A percentile compares a stretch with the other conserved stretches of the same genome.
Evolutionary conservation across 768 basidiomycete genomes (phyloP).

Genomic region (Naganishia randhawae): DNA sequence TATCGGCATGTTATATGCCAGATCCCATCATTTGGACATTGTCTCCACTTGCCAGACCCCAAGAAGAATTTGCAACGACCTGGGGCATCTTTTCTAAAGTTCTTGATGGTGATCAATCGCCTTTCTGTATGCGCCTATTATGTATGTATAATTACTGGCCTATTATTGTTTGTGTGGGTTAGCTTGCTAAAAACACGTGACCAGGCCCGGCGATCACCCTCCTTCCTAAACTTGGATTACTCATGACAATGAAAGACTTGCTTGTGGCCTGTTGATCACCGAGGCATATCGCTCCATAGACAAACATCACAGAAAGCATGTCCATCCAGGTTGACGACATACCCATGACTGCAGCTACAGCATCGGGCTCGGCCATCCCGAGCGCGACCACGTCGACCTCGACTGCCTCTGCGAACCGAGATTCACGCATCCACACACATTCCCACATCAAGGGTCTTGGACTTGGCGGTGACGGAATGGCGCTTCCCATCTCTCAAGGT

Average conservation of each 20-base stretch:
- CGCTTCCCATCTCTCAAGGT: slow-evolving; percentile 68
- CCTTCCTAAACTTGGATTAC: neutral
- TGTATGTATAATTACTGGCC: no score
- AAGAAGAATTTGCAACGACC: no score
- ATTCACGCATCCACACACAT: slow-evolving; percentile 58
- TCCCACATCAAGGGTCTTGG: slow-evolving; percentile 97
- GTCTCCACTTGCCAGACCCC: no score
- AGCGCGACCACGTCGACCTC: slow-evolving; percentile 24
- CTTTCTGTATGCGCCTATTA: no score
- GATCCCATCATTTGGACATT: no score
- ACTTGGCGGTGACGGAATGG: slow-evolving; percentile 75
- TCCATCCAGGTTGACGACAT: slow-evolving; percentile 6
- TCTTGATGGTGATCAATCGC: no score
- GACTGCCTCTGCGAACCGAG: slow-evolving; percentile 40
- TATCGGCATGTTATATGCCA: no score
- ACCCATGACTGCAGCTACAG: neutral
- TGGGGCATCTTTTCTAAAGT: no score
- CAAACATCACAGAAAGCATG: neutral
- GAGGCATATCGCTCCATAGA: neutral
- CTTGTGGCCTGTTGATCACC: neutral
- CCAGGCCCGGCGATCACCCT: neutral
- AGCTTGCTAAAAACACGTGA: neutral
- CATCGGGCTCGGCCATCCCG: neutral
- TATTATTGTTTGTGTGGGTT: neutral
- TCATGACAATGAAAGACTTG: neutral